Conservation (phyloP, 1,284 basidiomycete genomes). For the Ceratobasidium sp. region DNA sequence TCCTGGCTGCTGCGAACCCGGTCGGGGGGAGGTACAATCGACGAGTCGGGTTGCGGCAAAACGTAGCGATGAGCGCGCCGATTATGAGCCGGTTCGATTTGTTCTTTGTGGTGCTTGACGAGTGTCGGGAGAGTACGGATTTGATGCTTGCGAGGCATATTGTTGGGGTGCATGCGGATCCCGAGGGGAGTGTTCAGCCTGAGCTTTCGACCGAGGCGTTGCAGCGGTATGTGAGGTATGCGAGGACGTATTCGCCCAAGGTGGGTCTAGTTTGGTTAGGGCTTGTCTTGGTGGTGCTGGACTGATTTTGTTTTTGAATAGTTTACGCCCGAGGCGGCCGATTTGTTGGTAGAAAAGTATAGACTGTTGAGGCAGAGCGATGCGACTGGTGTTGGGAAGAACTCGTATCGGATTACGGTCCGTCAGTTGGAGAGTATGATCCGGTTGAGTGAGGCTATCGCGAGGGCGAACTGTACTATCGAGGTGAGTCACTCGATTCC, state of each 20-base stretch:
- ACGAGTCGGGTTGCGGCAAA: constrained; percentile 93
- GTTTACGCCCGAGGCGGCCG: constrained; percentile 93
- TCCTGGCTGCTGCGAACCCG: constrained; percentile 98
- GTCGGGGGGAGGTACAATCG: constrained; percentile 97
- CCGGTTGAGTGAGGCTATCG: constrained; percentile 77
- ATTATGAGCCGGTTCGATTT: constrained; percentile 99
- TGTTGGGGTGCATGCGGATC: constrained; percentile 96
- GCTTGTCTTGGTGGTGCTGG: background rate
- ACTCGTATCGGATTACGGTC: constrained; percentile 72
- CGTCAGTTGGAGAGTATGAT: constrained; percentile 74
- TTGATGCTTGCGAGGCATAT: constrained; percentile 97
- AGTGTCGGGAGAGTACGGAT: constrained; percentile 95
- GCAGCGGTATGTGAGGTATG: constrained; percentile 97
- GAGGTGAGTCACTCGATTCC: constrained; percentile 68
- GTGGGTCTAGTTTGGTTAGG: constrained; percentile 61
- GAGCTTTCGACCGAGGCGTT: constrained; percentile 98
- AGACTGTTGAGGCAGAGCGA: constrained; percentile 94
- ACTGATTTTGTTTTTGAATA: constrained; percentile 56
- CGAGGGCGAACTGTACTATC: constrained; percentile 93
- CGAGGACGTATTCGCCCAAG: constrained; percentile 96
- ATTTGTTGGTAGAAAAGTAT: constrained; percentile 97
- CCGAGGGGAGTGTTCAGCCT: constrained; percentile 93
- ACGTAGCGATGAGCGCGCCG: constrained; percentile 97
- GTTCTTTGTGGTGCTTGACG: constrained; percentile 98
- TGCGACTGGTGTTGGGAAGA: constrained; percentile 82